Conservation (phyloP, 352 stramenopile species). For the Plasmopara muralis region DNA sequence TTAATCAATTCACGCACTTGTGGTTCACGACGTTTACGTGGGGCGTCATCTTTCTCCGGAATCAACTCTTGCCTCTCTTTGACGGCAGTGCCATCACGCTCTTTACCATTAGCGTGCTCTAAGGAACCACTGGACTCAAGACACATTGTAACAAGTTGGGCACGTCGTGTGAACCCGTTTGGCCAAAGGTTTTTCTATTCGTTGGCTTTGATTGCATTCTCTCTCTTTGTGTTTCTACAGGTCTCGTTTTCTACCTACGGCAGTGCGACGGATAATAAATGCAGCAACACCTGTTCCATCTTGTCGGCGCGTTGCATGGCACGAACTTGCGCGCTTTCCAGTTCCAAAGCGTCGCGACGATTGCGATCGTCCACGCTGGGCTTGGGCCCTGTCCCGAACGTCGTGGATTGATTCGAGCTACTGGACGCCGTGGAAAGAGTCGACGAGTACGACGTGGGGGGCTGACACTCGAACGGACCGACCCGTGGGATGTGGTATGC, state of each 20-base stretch:
- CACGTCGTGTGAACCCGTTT: too few species aligned
- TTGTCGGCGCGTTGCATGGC: conserved; percentile 50
- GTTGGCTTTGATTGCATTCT: too few species aligned
- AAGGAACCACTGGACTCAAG: conserved; percentile 3
- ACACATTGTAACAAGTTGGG: too few species aligned
- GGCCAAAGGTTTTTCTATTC: too few species aligned
- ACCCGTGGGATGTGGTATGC: too few species aligned
- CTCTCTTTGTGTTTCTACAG: too few species aligned
- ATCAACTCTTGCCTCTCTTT: conserved; percentile 95
- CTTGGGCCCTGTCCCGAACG: too few species aligned
- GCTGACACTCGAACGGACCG: conserved; percentile 14
- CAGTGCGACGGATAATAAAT: conserved; percentile 52
- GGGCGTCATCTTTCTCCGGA: conserved; percentile 98
- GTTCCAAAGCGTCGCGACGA: conserved; percentile 46
- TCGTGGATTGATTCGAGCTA: conserved; percentile 25
- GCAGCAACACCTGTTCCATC: conserved; percentile 66
- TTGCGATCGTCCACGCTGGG: conserved; percentile 36
- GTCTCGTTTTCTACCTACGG: conserved; percentile 21
- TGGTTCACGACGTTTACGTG: conserved; percentile 99
- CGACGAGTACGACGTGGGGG: conserved; percentile 27
- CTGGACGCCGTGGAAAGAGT: conserved; percentile 33
- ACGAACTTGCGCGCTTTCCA: conserved; percentile 49
- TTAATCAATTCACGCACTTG: conserved; percentile 97
- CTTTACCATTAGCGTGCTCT: conserved; percentile 89
- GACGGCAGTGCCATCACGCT: conserved; percentile 94